Evolutionary conservation across 805 yeast genomes (phyloP), one percentile per base, ranked within the genome.

Genomic region (Komagataella populi): DNA sequence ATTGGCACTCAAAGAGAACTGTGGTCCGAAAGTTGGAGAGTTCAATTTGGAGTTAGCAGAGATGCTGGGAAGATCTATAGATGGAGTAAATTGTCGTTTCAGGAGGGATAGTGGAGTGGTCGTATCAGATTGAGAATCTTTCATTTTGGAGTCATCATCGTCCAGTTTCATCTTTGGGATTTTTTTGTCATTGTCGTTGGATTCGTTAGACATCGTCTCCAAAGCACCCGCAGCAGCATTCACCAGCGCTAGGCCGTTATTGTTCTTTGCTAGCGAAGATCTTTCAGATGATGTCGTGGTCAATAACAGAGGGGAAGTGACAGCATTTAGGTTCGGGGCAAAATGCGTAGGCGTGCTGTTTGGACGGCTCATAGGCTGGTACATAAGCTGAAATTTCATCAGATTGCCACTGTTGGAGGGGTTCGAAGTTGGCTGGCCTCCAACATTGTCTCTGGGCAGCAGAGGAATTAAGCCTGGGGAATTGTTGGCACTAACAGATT

Each of bases 271-370:
- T 30, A 18, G 8, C n/a, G 47, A 45, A 23, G 47, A 45, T 10
- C 30, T 23, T 45, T 22, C 47, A 4, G 30, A 16, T 8, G 69
- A 50, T 50, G 71, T 51, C 48, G 77, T 58, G 22, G 83, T 75
- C 47, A 83, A 68, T 53, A 82, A 64, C 50, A 82, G 66, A 0
- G 87, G 87, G 14, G 85, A 80, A 0, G 87, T 81, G 52, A 82
- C 81, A 43, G 81, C 63, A 54, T 77, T 76, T 50, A 82, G 63
- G 46, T 81, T 81, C 0, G 84, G 79, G 30, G 84, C 85, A 70
- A 79, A 82, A 58, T 80, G 85, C 1, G 85, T 76, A 14, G 87
- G 87, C 1, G 85, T 80, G 0, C 84, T 79, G 3, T 79, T 70
- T 6, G 87, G 87, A 59, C 80, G 81, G 62, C 81, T 83, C 46